Base-by-base conservation (phyloP, 2,329 filamentous ascomycete species). In the Teratosphaeria nubilosa region DNA sequence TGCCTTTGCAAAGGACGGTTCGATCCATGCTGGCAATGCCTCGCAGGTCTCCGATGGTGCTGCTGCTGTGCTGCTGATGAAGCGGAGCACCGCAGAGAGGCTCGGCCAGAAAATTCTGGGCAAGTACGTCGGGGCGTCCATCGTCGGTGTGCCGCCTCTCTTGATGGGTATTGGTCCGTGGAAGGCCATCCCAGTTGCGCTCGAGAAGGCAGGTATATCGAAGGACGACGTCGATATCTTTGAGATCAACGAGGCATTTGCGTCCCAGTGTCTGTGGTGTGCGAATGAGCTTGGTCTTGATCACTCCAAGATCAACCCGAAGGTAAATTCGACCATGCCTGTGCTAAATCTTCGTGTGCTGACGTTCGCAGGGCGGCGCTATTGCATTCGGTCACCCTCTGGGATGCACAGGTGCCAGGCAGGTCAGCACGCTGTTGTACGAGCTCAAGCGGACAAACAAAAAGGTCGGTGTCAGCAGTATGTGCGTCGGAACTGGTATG, bases 241-340 rank as follows among this genome's bases (percentile, higher is more conserved):
- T 70, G 94, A 99, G 83, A 96, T 99, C 82, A 99, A 99, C 80
- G 94, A 99, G 82, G 94, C 94, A 1, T 99, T 99, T 74, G 94
- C 94, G 32, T 89, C 85, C 63, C 92, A 97, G 81, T 96, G 90
- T 75, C 75, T 97, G 65, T 97, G 88, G 88, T 96, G 91, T 75
- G 84, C 89, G 63, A 89, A 94, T 69, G 86, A 96, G 79, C 83
- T 99, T 24, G 87, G 86, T 51, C 77, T 99, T 30, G 88, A 90
- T 56, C 72, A 80, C 61, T 86, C 89, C 64, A 97, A 96, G 83
- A 85, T 99, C 71, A 97, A 97, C 79, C 92, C 92, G 68, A 96
- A 82, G 94, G 92, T 64, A 92, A 92, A 91, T 91, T 41, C 1
- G 96, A 96, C 73, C 3, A 3, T 91, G 91, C 11, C 30, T 7